These are phyloP conservation scores for Penicillium sp. DNA, from an alignment of 2,329 filamentous ascomycete genomes.

Conservation along the genomic window DNA sequence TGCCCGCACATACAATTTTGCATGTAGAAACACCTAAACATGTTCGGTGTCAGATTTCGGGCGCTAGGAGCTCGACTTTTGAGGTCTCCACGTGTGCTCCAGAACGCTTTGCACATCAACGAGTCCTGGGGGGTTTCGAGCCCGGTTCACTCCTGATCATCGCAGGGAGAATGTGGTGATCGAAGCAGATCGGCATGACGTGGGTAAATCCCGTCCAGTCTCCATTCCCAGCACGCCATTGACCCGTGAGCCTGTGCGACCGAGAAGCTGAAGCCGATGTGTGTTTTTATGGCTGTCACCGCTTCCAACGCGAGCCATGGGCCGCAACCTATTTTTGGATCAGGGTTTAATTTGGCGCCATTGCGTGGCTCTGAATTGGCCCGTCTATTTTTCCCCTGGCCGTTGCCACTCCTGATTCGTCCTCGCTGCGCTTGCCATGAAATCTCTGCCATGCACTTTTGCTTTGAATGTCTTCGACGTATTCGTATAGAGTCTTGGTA, in stretches of 20 bases:
- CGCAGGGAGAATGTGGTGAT: slow-evolving; percentile 5
- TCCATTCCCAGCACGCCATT: slow-evolving; percentile 1
- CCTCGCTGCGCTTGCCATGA: slow-evolving; percentile 2
- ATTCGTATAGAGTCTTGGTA: background rate
- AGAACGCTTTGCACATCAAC: background rate
- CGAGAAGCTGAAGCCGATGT: background rate
- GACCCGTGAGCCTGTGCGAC: background rate
- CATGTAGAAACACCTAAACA: background rate
- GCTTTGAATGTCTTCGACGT: background rate
- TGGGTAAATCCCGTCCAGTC: background rate
- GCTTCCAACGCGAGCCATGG: background rate
- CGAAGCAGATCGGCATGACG: slow-evolving; percentile 7
- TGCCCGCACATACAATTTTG: background rate
- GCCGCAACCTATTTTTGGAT: slow-evolving; percentile 10
- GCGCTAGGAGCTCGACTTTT: background rate
- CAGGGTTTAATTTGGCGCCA: background rate
- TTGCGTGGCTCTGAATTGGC: slow-evolving; percentile 2
- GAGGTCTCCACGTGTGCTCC: background rate
- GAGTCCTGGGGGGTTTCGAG: background rate
- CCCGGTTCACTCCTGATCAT: slow-evolving; percentile 5
- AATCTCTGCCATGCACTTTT: slow-evolving; percentile 7
- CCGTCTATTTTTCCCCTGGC: background rate
- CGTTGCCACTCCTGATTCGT: background rate
- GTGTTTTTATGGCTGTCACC: background rate
- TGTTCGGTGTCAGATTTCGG: background rate